phyloP scores from a whole-genome alignment of 108 stramenopile genomes.

The Skeletonema grethae region DNA sequence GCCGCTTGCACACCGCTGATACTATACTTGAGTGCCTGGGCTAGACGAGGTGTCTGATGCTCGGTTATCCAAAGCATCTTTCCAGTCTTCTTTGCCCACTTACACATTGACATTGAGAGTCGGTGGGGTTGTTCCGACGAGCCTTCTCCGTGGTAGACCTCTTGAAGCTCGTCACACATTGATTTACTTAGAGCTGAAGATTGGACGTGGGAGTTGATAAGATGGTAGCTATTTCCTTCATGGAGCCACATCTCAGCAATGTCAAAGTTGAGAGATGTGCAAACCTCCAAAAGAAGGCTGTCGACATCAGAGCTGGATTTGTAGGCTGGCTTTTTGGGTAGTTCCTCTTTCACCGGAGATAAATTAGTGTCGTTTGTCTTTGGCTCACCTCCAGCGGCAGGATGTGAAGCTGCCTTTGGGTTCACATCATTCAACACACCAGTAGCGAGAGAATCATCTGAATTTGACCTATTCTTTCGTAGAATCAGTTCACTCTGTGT shows the following conservation, averaged over 20 bases:
- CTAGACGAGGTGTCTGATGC: background rate
- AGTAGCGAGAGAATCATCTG: background rate
- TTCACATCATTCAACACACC: background rate
- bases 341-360: background rate
- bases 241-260: slow-evolving; percentile 4
- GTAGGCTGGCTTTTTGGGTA: background rate
- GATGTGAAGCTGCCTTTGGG: background rate
- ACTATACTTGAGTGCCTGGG: slow-evolving; percentile 1
- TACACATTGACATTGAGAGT: background rate
- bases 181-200: background rate
- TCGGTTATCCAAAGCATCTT: background rate
- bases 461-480: background rate
- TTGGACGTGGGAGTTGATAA: background rate
- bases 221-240: background rate
- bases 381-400: background rate
- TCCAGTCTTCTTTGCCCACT: slow-evolving; percentile 2
- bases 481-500: background rate
- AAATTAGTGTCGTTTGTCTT: background rate
- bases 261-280: slow-evolving; percentile 4
- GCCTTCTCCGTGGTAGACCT: background rate
- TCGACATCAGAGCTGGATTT: background rate
- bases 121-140: background rate
- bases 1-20: background rate
- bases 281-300: background rate
- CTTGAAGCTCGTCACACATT: background rate